Evolutionary conservation across 345 rosid species (phyloP).

Genomic region (Brassica carinata): DNA sequence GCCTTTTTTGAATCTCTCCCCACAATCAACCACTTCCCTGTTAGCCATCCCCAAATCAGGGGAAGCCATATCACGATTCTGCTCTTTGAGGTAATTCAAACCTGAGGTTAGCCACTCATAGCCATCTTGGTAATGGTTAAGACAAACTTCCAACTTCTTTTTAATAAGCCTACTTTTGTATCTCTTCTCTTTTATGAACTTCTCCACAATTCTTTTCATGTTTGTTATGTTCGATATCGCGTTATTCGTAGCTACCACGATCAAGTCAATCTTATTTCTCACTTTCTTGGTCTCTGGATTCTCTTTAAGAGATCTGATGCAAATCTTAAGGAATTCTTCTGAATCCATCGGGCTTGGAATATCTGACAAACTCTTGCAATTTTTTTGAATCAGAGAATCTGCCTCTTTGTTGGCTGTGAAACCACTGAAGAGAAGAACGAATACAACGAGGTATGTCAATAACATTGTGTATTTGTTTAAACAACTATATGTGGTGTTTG

Average conservation of each 20-base stretch:
- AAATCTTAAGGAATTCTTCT: constrained; percentile 28
- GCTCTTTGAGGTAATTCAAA: not conserved
- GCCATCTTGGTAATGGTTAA: not conserved
- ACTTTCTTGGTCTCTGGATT: constrained; percentile 38
- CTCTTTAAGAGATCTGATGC: constrained; percentile 35
- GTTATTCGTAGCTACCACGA: constrained; percentile 5
- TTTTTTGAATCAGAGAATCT: constrained; percentile 15
- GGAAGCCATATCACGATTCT: not conserved
- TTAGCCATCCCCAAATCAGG: not conserved
- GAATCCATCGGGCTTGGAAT: constrained; percentile 15
- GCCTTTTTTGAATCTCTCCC: not conserved
- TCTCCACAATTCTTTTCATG: constrained; percentile 20
- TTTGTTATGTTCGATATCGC: constrained; percentile 40
- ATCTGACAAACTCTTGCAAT: constrained; percentile 31
- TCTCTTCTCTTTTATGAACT: constrained; percentile 8
- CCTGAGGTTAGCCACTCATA: not conserved
- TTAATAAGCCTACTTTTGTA: not conserved
- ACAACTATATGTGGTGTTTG: not conserved
- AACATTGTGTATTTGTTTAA: not conserved
- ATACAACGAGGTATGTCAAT: constrained; percentile 7
- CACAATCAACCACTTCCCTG: not conserved
- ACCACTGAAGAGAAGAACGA: constrained; percentile 9
- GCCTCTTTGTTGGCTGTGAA: constrained; percentile 1
- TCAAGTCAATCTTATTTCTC: constrained; percentile 26
- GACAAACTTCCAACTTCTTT: not conserved